phyloP scores from a whole-genome alignment of 2,329 filamentous ascomycete genomes.

The Xylaria sp. region DNA sequence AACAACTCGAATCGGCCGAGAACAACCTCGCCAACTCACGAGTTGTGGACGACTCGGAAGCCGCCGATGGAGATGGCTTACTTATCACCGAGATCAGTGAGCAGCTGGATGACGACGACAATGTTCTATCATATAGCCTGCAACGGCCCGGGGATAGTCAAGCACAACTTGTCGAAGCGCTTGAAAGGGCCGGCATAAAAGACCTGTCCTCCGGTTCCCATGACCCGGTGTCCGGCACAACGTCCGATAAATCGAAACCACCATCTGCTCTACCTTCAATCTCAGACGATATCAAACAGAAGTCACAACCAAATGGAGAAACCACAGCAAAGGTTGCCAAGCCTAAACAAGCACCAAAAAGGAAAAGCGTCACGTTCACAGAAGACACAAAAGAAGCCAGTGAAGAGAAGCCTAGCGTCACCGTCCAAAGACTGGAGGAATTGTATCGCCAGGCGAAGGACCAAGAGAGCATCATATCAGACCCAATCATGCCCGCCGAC shows the following conservation, averaged over 20 bases:
- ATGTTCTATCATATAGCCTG: constrained; percentile 76
- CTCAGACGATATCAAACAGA: neutral
- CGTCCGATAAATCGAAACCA: constrained; percentile 34
- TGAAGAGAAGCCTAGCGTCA: constrained; percentile 52
- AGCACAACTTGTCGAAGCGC: constrained; percentile 74
- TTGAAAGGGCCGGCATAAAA: constrained; percentile 80
- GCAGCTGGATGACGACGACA: constrained; percentile 89
- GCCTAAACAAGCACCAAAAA: constrained; percentile 30
- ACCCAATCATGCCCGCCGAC: constrained; percentile 73
- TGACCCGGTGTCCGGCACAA: constrained; percentile 45
- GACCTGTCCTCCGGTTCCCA: constrained; percentile 48
- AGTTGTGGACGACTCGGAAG: constrained; percentile 68
- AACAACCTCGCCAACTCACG: constrained; percentile 74
- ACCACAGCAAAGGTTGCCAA: constrained; percentile 24
- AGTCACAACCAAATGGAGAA: constrained; percentile 9
- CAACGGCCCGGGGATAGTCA: constrained; percentile 75
- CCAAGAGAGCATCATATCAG: constrained; percentile 61
- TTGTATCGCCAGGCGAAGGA: constrained; percentile 68
- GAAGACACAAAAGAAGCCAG: constrained; percentile 66
- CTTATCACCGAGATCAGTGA: constrained; percentile 93
- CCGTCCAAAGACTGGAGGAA: constrained; percentile 63
- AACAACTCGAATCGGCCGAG: constrained; percentile 71
- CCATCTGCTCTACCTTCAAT: constrained; percentile 29
- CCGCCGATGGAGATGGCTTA: constrained; percentile 73
- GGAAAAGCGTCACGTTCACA: constrained; percentile 71